These are phyloP conservation scores for Kalaharituber pfeilii DNA, from an alignment of 2,329 filamentous ascomycete genomes.

Conservation along the genomic window DNA sequence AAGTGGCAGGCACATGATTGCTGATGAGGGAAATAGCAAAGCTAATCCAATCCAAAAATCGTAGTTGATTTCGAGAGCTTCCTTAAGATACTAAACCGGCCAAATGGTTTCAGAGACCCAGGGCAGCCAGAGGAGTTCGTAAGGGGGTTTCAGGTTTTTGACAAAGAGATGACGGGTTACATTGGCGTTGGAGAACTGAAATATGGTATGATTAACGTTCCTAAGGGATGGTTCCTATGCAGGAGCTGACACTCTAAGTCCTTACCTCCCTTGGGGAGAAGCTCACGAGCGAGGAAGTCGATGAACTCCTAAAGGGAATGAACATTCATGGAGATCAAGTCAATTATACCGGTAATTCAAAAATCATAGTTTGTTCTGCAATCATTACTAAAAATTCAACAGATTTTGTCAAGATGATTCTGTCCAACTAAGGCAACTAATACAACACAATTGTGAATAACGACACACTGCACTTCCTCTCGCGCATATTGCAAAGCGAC, in stretches of 20 bases:
- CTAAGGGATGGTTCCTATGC: conserved; percentile 4
- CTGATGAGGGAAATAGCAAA: too few species aligned
- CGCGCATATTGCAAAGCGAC: not conserved
- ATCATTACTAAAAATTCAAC: conserved; percentile 1
- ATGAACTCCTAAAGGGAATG: conserved; percentile 95
- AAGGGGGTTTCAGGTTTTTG: conserved; percentile 96
- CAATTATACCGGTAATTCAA: conserved; percentile 67
- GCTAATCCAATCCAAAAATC: too few species aligned
- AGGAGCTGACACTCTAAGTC: conserved; percentile 36
- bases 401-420: conserved; percentile 75
- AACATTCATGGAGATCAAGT: conserved; percentile 93
- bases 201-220: conserved; percentile 40
- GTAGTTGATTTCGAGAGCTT: conserved; percentile 96
- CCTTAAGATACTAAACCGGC: conserved; percentile 88
- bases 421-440: conserved; percentile 50
- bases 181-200: conserved; percentile 95
- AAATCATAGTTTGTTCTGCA: not conserved
- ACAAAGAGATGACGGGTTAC: conserved; percentile 96
- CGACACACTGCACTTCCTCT: too few species aligned
- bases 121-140: conserved; percentile 98
- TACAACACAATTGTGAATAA: not conserved
- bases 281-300: conserved; percentile 97
- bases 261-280: conserved; percentile 97
- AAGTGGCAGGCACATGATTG: too few species aligned
- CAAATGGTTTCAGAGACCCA: conserved; percentile 92